Conservation (phyloP, 163 green algal species). For the Volvox carteri region DNA sequence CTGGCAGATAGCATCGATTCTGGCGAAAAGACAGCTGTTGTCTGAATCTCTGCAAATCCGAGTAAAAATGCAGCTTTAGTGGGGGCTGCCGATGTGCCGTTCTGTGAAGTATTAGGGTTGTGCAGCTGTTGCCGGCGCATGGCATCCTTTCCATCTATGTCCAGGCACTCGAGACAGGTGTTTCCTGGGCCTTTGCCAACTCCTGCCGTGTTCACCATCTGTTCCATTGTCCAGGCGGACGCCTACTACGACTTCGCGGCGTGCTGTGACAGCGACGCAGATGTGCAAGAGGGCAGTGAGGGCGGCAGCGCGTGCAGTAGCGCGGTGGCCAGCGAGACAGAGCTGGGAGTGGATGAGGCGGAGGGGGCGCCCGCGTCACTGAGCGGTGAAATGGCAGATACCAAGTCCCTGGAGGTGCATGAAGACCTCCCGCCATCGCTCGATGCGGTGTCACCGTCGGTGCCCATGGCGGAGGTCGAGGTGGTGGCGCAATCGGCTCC, state of each 20-base stretch:
- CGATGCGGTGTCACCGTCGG: not conserved
- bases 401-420: not conserved
- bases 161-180: not conserved
- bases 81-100: no score
- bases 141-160: not conserved
- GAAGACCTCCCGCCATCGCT: not conserved
- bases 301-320: constrained; percentile 12
- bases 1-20: no score
- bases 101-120: no score
- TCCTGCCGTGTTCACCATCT: not conserved
- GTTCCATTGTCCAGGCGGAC: constrained; percentile 50
- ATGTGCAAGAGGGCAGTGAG: constrained; percentile 39
- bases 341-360: not conserved
- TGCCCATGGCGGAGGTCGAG: not conserved
- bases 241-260: constrained; percentile 74
- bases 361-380: not conserved
- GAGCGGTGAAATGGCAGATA: not conserved
- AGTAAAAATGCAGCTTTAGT: no score
- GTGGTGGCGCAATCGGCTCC: not conserved
- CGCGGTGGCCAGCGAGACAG: not conserved
- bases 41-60: no score
- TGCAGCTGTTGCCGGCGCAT: no score
- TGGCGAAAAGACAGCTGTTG: no score
- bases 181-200: not conserved
- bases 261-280: constrained; percentile 71